Percentiles rank a stretch among this genome's conserved stretches.
Evolutionary conservation across 106 monocot genomes (phyloP).

Genomic region (Phalaenopsis equestris): DNA sequence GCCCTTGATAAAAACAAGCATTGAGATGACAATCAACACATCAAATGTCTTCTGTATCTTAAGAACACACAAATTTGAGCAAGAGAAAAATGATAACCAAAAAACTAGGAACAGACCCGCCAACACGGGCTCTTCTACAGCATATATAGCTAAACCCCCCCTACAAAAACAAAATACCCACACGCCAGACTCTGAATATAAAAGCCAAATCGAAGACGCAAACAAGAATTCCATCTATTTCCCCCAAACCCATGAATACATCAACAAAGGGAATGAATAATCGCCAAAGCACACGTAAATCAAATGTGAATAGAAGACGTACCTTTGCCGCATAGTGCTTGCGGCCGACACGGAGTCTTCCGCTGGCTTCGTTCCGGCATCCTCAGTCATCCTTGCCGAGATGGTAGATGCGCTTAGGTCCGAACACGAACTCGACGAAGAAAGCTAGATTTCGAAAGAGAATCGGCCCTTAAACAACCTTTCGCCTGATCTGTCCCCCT

Average conservation of each 20-base stretch:
- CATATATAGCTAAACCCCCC: background rate
- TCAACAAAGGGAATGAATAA: background rate
- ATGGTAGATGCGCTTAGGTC: background rate
- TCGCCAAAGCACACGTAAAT: background rate
- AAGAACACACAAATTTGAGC: background rate
- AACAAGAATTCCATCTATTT: background rate
- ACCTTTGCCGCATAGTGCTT: conserved; percentile 6
- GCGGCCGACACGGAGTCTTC: background rate
- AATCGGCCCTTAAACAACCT: background rate
- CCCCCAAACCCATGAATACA: background rate
- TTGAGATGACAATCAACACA: background rate
- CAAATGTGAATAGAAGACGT: background rate
- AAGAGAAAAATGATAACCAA: background rate
- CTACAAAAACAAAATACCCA: background rate
- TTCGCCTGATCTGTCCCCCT: no score
- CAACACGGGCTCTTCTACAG: background rate
- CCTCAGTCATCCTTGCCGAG: conserved; percentile 4
- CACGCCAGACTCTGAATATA: background rate
- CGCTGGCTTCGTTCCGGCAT: background rate
- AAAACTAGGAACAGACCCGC: background rate
- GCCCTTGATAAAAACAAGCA: background rate
- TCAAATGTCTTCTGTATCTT: background rate
- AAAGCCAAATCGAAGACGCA: background rate
- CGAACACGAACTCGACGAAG: background rate
- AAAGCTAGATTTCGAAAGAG: background rate